A percentile compares a stretch with the other conserved stretches of the same genome.
These are phyloP conservation scores for Cajanus cajan DNA, from an alignment of 306 rosid genomes.

Conservation along the genomic window DNA sequence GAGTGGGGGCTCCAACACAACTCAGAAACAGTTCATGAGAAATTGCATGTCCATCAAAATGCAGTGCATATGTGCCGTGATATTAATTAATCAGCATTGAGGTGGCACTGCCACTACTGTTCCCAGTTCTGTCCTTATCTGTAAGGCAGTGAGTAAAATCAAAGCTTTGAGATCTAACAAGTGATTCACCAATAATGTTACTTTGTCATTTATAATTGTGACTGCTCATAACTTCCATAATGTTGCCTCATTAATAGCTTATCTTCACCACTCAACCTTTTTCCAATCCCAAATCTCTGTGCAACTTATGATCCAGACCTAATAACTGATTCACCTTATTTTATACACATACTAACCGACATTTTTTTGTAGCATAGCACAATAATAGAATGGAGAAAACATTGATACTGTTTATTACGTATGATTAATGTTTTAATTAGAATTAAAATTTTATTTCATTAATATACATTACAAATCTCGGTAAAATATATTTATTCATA, in stretches of 20 bases:
- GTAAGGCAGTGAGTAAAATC: background rate
- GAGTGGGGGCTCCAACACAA: slow-evolving; percentile 17
- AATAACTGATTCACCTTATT: slow-evolving; percentile 1
- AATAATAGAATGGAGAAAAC: background rate
- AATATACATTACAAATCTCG: too few species aligned
- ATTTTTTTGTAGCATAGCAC: background rate
- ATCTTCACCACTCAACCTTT: slow-evolving; percentile 1
- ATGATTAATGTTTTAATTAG: too few species aligned
- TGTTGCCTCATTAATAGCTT: slow-evolving; percentile 18
- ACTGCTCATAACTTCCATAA: slow-evolving; percentile 13
- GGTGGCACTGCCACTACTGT: slow-evolving; percentile 1
- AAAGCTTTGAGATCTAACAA: background rate
- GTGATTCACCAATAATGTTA: slow-evolving; percentile 2
- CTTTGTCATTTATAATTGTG: slow-evolving; percentile 2
- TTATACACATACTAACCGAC: background rate
- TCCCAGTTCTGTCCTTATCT: slow-evolving; percentile 26
- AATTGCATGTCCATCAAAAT: slow-evolving; percentile 17
- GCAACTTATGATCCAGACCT: slow-evolving; percentile 27
- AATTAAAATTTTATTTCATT: too few species aligned
- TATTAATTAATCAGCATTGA: slow-evolving; percentile 4
- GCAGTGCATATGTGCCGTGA: slow-evolving; percentile 23
- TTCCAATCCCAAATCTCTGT: slow-evolving; percentile 10
- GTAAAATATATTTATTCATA: too few species aligned
- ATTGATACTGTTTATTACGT: too few species aligned
- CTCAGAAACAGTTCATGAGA: slow-evolving; percentile 1